Evolutionary conservation across 2,329 filamentous ascomycete genomes (phyloP), one percentile per base, ranked within the genome.

Genomic region (Pestalotiopsis sp.): DNA sequence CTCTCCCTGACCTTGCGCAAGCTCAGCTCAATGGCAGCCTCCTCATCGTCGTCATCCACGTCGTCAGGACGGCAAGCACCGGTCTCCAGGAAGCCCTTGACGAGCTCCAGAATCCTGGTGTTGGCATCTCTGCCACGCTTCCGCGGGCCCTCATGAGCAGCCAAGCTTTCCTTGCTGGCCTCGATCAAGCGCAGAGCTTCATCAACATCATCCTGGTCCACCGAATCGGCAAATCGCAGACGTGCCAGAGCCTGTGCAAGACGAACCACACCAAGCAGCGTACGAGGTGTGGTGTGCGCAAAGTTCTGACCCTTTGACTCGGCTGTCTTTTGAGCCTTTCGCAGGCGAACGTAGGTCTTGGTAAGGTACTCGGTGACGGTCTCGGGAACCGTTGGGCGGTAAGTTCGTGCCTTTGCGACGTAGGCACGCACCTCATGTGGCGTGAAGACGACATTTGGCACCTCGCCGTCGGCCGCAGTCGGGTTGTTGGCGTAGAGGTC

Each of bases 391-490:
- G 91, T 90, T 7, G 96, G 96, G 13, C 95, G 91, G 87, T 91
- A 98, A 17, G 92, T 93, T 66, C 96, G 92, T 1, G 96, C 96
- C 77, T 95, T 93, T 12, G 96, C 95, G 69, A 99, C 93, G 84
- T 97, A 99, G 74, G 97, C 94, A 68, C 96, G 93, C 64, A 99
- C 95, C 82, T 99, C 96, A 73, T 95, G 90, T 0, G 96, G 96
- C 1, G 91, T 91, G 82, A 99, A 98, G 73, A 98, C 89, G n/a
- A 96, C 82, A 60, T 82, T 75, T 79, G 74, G 85, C 82, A 64
- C 63, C 39, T 68, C 61, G 38, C 70, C 65, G 75, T 80, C 86
- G 14, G 87, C 83, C 7, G 60, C 27, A 63, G 87, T 83, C 3
- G 59, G 59, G 64, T 85, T 84, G 45, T 68, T 68, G 31, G 76